phyloP scores from a whole-genome alignment of 202 grass and related monocot genomes.

The Schoenoplectus tabernaemontani region DNA sequence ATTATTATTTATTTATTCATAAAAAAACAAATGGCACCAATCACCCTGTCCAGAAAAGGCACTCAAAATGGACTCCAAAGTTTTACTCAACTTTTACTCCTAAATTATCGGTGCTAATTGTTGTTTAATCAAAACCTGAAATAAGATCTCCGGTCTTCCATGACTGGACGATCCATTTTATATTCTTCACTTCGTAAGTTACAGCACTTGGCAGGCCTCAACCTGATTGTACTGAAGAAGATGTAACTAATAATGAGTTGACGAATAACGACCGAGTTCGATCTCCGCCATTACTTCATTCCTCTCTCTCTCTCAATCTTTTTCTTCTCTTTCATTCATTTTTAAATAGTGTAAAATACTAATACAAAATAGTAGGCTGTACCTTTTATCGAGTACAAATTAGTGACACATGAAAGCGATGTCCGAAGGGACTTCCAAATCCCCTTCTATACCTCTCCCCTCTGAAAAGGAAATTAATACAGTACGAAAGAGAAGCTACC shows the following conservation, averaged over 20 bases:
- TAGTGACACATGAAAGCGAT: conserved; percentile 19
- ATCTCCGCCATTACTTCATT: conserved; percentile 8
- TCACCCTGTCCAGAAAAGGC: neutral
- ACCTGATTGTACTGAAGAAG: neutral
- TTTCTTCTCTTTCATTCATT: neutral
- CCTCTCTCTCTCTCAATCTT: conserved; percentile 2
- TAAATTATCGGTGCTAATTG: conserved; percentile 10
- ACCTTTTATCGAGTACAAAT: conserved; percentile 10
- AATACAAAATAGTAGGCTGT: conserved; percentile 6
- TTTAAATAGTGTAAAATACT: neutral
- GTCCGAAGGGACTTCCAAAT: neutral
- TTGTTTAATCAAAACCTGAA: neutral
- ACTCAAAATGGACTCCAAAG: neutral
- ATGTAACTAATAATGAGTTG: neutral
- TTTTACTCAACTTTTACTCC: conserved; percentile 1
- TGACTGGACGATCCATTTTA: neutral
- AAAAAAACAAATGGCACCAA: neutral
- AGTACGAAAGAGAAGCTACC: neutral
- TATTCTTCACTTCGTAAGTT: neutral
- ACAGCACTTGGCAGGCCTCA: neutral
- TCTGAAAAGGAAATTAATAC: conserved; percentile 14
- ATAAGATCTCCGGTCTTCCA: neutral
- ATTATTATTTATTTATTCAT: neutral
- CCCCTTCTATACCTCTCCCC: neutral
- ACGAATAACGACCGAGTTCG: conserved; percentile 3